Percentiles rank a stretch among this genome's conserved stretches.
phyloP scores from a whole-genome alignment of 192 early-diverging fungal genomes.

The Coemansia biformis region DNA sequence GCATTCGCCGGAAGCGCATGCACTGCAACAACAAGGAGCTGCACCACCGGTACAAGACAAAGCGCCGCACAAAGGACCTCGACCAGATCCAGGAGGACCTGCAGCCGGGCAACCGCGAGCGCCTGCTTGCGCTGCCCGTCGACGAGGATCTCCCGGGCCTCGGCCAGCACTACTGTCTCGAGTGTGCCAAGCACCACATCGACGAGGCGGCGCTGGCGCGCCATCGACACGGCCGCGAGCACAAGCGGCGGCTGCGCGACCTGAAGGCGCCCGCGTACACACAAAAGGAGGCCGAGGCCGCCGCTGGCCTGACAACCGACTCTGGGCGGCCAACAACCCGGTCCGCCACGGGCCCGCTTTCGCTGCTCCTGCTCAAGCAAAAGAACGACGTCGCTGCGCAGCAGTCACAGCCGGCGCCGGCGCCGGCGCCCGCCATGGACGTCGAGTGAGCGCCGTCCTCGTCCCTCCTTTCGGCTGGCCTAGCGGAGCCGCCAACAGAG shows the following conservation, averaged over 20 bases:
- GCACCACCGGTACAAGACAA: slow-evolving; percentile 74
- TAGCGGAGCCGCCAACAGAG: too few relatives aligned
- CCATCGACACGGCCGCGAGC: slow-evolving; percentile 75
- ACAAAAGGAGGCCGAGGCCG: slow-evolving; percentile 80
- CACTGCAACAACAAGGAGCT: slow-evolving; percentile 61
- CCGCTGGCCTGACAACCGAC: slow-evolving; percentile 57
- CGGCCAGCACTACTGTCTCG: slow-evolving; percentile 87
- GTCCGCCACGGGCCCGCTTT: slow-evolving; percentile 19
- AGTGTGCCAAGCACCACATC: slow-evolving; percentile 73
- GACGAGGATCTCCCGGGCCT: slow-evolving; percentile 87
- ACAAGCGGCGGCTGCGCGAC: slow-evolving; percentile 80
- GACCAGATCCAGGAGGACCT: slow-evolving; percentile 95
- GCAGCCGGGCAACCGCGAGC: slow-evolving; percentile 60
- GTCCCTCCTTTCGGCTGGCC: too few relatives aligned
- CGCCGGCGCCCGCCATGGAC: slow-evolving; percentile 5
- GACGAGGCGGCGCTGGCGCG: slow-evolving; percentile 54
- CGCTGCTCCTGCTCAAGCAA: slow-evolving; percentile 29
- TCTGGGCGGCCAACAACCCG: slow-evolving; percentile 41
- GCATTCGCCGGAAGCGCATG: slow-evolving; percentile 47
- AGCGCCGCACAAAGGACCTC: slow-evolving; percentile 83
- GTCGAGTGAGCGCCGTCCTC: not conserved
- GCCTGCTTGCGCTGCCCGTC: slow-evolving; percentile 56
- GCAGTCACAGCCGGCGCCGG: not conserved
- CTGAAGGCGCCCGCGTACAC: slow-evolving; percentile 78
- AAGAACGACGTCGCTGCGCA: slow-evolving; percentile 19